phyloP scores from a whole-genome alignment of 805 yeast species.

The Torulaspora quercuum region DNA sequence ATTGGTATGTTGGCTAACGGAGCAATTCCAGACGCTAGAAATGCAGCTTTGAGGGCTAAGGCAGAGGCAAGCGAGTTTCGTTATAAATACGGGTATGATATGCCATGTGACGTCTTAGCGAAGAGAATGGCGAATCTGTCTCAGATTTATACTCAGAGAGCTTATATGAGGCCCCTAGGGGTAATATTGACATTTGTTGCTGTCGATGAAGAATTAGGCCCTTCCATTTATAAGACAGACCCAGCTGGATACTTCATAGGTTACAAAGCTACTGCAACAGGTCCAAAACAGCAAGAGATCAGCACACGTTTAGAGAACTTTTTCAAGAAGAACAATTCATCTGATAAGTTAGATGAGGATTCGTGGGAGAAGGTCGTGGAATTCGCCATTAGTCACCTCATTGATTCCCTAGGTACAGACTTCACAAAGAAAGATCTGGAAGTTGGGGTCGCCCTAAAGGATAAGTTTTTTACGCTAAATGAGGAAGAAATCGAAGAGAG shows the following conservation, averaged over 20 bases:
- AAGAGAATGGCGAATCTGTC: slow-evolving; percentile 94
- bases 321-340: slow-evolving; percentile 57
- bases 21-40: slow-evolving; percentile 91
- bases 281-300: slow-evolving; percentile 97
- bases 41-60: slow-evolving; percentile 85
- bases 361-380: slow-evolving; percentile 89
- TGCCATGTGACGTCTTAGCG: slow-evolving; percentile 90
- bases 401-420: slow-evolving; percentile 85
- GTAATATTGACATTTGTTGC: slow-evolving; percentile 86
- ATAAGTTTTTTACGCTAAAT: slow-evolving; percentile 66
- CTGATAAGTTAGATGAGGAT: slow-evolving; percentile 43
- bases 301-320: slow-evolving; percentile 85
- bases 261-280: slow-evolving; percentile 88
- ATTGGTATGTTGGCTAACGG: slow-evolving; percentile 94
- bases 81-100: slow-evolving; percentile 92
- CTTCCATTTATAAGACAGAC: slow-evolving; percentile 86
- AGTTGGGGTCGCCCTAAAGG: slow-evolving; percentile 78
- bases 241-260: slow-evolving; percentile 97
- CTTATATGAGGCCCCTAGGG: slow-evolving; percentile 97
- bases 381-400: slow-evolving; percentile 79
- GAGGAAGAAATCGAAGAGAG: slow-evolving; percentile 93
- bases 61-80: slow-evolving; percentile 94
- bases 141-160: slow-evolving; percentile 95
- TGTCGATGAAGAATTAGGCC: slow-evolving; percentile 86
- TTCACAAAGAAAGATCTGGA: slow-evolving; percentile 92